A percentile compares a stretch with the other conserved stretches of the same genome.
phyloP scores from a whole-genome alignment of 2,329 filamentous ascomycete genomes.

The Ceratocystis lukuohia region DNA sequence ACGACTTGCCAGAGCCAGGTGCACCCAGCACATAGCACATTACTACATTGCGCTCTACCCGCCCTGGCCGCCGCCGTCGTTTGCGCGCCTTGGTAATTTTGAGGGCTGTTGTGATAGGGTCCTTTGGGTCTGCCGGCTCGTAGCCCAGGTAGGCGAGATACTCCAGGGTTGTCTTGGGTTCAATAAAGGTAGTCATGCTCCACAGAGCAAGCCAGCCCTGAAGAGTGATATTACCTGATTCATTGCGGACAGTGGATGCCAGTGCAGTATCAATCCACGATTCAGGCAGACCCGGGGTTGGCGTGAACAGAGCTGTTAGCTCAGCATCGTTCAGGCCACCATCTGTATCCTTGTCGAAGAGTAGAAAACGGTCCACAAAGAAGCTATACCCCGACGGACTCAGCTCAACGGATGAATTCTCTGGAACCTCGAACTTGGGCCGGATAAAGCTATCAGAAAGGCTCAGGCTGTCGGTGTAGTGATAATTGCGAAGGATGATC shows the following conservation, averaged over 20 bases:
- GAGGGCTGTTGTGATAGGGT: conserved; percentile 66
- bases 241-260: conserved; percentile 85
- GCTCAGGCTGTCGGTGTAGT: conserved; percentile 90
- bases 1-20: conserved; percentile 76
- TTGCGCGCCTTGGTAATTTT: conserved; percentile 90
- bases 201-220: conserved; percentile 98
- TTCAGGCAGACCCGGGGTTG: conserved; percentile 74
- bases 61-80: conserved; percentile 62
- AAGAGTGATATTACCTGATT: conserved; percentile 85
- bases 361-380: conserved; percentile 88
- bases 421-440: conserved; percentile 86
- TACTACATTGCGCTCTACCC: conserved; percentile 88
- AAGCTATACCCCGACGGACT: conserved; percentile 92
- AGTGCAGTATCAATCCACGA: conserved; percentile 86
- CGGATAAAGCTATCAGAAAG: conserved; percentile 83
- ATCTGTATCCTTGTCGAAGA: conserved; percentile 96
- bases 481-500: conserved; percentile 89
- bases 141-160: conserved; percentile 96
- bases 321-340: conserved; percentile 82
- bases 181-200: conserved; percentile 98
- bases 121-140: conserved; percentile 63
- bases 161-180: conserved; percentile 86
- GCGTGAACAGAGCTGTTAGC: conserved; percentile 74
- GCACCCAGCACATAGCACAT: conserved; percentile 85
- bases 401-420: conserved; percentile 82